Conservation (phyloP, 805 yeast species). For the Starmerella tilneyi region DNA sequence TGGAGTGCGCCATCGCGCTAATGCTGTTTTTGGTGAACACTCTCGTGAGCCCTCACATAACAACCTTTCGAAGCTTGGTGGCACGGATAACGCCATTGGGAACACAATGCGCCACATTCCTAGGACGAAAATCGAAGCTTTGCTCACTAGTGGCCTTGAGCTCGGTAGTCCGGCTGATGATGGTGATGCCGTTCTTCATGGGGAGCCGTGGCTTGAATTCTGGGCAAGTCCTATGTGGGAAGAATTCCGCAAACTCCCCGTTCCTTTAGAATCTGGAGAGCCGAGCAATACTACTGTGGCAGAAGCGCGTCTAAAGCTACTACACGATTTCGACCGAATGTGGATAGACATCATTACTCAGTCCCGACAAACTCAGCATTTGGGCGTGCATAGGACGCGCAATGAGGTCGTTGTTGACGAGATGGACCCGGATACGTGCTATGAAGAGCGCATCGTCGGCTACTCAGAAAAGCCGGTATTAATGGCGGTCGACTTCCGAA, state of each 20-base stretch:
- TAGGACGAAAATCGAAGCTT: slow-evolving; percentile 2
- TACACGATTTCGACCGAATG: slow-evolving; percentile 43
- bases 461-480: slow-evolving; percentile 43
- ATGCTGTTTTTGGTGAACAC: background rate
- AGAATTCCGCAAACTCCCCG: slow-evolving; percentile 16
- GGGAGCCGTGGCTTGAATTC: slow-evolving; percentile 24
- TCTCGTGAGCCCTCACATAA: background rate
- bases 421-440: slow-evolving; percentile 33
- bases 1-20: background rate
- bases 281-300: slow-evolving; percentile 25
- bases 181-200: slow-evolving; percentile 6
- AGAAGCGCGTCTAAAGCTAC: slow-evolving; percentile 33
- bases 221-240: slow-evolving; percentile 19
- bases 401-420: slow-evolving; percentile 28
- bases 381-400: slow-evolving; percentile 35
- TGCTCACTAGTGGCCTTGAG: slow-evolving; percentile 15
- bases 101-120: slow-evolving; percentile 8
- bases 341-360: slow-evolving; percentile 61
- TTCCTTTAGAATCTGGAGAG: slow-evolving; percentile 9
- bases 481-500: slow-evolving; percentile 42
- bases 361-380: slow-evolving; percentile 26
- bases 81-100: background rate
- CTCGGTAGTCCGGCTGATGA: slow-evolving; percentile 16
- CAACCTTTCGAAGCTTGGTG: background rate
- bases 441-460: slow-evolving; percentile 40